Base-by-base conservation (phyloP, 1,284 basidiomycete species). In the Pseudozyma hubeiensis region DNA sequence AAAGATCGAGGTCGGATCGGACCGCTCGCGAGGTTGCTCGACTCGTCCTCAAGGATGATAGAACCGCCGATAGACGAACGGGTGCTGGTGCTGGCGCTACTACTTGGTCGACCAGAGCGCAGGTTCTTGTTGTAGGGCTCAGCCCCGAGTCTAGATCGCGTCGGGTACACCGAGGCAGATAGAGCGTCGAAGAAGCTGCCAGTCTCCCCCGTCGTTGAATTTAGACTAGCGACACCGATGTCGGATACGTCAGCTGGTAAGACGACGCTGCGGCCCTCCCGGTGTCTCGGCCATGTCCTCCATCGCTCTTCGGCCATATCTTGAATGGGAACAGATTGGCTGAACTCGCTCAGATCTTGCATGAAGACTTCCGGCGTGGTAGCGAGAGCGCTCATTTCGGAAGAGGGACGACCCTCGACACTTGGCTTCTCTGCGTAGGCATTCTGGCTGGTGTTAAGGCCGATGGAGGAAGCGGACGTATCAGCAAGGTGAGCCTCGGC, bases 281-380 rank as follows among this genome's bases (percentile, higher is more conserved):
- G 40, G 17, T 51, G 45, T n/a, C 68, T 40, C 6, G 62, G 68
- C 68, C 68, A 71, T 2, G 62, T 71, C 24, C 68, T 63, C 68
- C 68, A 71, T 2, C 62, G 53, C 16, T 57, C 51, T 17, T 71
- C 68, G 1, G 68, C 68, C 68, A 71, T 71, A 2, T 64, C 53
- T 48, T 71, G 62, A 19, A 71, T 71, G 14, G 68, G 58, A n/a
- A 71, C 54, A 7, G 62, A 64, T 37, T 71, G 62, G 6, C 62
- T 62, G 37, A 71, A 71, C 30, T 71, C 68, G 62, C 67, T 70
- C 24, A 71, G 65, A n/a, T 65, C 68, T 29, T 53, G 39, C 57
- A 65, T 64, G 40, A 41, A 43, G 1, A 64, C 51, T 29, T 69
- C 66, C 4, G 56, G 64, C 5, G 53, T 60, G 10, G 50, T 50